Conservation (phyloP, 306 rosid species). For the Herpetospermum pedunculosum region DNA sequence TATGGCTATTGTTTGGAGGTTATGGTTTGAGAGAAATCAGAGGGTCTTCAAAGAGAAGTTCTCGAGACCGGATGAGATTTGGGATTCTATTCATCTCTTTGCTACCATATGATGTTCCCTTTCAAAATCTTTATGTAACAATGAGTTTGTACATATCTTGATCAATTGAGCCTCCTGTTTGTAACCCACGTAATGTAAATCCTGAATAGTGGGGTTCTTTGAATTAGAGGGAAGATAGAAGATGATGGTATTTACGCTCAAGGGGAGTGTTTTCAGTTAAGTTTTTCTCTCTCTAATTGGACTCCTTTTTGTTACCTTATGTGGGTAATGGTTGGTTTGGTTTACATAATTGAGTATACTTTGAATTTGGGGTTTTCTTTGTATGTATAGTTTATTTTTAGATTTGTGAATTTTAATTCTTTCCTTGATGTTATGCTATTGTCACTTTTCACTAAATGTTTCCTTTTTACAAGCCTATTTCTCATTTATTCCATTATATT, state of each 20-base stretch:
- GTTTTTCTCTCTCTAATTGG: background rate
- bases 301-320: background rate
- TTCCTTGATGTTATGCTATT: background rate
- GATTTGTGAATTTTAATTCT: background rate
- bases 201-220: too few species aligned
- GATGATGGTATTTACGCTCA: background rate
- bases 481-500: background rate
- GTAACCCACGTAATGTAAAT: too few species aligned
- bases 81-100: too few species aligned
- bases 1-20: too few species aligned
- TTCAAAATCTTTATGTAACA: too few species aligned
- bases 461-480: background rate
- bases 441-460: background rate
- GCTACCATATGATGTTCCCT: too few species aligned
- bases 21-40: too few species aligned
- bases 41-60: too few species aligned
- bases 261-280: background rate
- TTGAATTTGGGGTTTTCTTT: background rate
- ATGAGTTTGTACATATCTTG: too few species aligned
- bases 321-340: background rate
- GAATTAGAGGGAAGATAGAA: background rate
- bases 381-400: background rate
- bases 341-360: background rate
- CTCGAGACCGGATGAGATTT: too few species aligned
- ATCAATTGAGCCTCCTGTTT: too few species aligned